Evolutionary conservation across 2,329 filamentous ascomycete genomes (phyloP).

Genomic region (Akanthomyces dipterigenus): DNA sequence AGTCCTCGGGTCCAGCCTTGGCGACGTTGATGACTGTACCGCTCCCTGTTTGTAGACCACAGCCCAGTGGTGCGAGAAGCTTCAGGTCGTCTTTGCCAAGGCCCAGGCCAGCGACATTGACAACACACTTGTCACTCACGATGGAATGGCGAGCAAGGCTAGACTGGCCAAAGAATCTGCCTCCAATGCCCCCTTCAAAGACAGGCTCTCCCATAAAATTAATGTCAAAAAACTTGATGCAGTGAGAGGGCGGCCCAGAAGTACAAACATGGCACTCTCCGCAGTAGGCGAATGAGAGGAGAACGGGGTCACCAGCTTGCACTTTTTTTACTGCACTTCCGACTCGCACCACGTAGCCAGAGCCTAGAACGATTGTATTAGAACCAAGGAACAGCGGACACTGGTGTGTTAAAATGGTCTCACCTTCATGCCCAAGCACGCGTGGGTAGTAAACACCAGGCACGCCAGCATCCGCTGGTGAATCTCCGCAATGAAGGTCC

Average conservation of each 20-base stretch:
- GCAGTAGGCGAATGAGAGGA: constrained; percentile 36
- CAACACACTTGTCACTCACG: constrained; percentile 23
- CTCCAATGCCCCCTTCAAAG: constrained; percentile 13
- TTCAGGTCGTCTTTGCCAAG: constrained; percentile 21
- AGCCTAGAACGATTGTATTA: constrained; percentile 17
- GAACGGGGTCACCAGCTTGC: constrained; percentile 46
- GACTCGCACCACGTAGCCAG: constrained; percentile 37
- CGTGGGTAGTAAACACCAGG: constrained; percentile 16
- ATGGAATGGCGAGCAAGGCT: constrained; percentile 26
- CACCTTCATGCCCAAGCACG: constrained; percentile 48
- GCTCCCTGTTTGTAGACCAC: constrained; percentile 30
- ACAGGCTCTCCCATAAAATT: constrained; percentile 35
- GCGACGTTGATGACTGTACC: constrained; percentile 29
- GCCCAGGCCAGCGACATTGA: constrained; percentile 20
- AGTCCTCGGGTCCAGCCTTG: constrained; percentile 18
- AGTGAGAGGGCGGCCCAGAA: constrained; percentile 39
- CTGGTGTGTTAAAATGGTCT: not conserved
- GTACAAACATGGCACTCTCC: constrained; percentile 39
- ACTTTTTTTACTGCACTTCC: constrained; percentile 42
- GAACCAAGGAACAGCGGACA: not conserved
- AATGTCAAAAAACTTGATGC: constrained; percentile 37
- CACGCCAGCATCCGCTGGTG: constrained; percentile 13
- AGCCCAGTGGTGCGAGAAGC: constrained; percentile 28
- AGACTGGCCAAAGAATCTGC: constrained; percentile 29
- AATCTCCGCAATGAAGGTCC: constrained; percentile 40